Evolutionary conservation across 345 rosid genomes (phyloP).

Genomic region (Eucalyptus cloeziana): DNA sequence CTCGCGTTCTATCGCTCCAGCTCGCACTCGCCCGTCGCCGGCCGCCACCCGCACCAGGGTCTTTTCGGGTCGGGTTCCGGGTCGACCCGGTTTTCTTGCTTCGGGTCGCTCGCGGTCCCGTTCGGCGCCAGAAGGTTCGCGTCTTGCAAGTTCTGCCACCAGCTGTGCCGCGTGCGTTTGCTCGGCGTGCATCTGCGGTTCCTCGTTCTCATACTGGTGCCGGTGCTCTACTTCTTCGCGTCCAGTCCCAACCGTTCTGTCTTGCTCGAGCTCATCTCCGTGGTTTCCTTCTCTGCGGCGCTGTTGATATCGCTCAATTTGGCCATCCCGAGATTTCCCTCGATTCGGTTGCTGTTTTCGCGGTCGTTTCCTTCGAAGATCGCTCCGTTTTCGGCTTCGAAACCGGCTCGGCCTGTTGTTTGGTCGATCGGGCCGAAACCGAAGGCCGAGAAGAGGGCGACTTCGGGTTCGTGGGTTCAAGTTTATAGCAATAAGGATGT

Average conservation of each 20-base stretch:
- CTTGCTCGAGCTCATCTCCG: constrained; percentile 14
- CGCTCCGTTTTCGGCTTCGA: constrained; percentile 15
- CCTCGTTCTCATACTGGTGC: constrained; percentile 36
- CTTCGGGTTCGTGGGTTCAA: constrained; percentile 64
- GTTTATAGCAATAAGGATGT: constrained; percentile 68
- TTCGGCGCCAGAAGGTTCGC: constrained; percentile 19
- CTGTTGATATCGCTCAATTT: constrained; percentile 35
- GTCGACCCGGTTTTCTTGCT: not conserved
- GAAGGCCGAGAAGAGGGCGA: constrained; percentile 26
- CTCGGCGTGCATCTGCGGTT: constrained; percentile 42
- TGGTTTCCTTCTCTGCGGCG: constrained; percentile 21
- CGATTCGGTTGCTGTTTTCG: constrained; percentile 41
- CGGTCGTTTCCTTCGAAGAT: constrained; percentile 44
- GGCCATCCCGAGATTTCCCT: constrained; percentile 51
- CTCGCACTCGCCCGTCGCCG: not conserved
- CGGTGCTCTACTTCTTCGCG: constrained; percentile 28
- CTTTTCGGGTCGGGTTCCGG: not conserved
- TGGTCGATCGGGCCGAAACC: constrained; percentile 86
- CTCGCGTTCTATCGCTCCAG: not conserved
- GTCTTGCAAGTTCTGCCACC: constrained; percentile 5
- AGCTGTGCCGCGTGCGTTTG: constrained; percentile 33
- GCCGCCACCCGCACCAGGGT: not conserved
- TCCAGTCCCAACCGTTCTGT: constrained; percentile 16
- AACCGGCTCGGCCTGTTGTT: constrained; percentile 35
- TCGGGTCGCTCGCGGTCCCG: constrained; percentile 11